Evolutionary conservation across 2,329 filamentous ascomycete genomes (phyloP), one percentile per base, ranked within the genome.

Genomic region (Scedosporium minutisporum): DNA sequence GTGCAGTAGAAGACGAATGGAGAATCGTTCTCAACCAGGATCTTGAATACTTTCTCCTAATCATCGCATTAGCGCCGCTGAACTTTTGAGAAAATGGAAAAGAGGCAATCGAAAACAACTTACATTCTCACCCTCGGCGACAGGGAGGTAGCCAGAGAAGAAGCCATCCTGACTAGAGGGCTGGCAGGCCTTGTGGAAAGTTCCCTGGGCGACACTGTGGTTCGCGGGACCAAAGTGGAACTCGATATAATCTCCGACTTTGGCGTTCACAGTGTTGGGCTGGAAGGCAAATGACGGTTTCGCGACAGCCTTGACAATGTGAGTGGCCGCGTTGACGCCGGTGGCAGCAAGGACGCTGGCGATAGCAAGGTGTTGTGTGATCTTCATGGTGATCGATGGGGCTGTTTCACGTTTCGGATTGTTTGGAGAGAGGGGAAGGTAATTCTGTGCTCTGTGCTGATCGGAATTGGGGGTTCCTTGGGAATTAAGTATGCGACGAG

Each of bases 1-100:
- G 72, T 73, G n/a, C 74, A 77, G 65, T 75, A 76, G 66, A 76
- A 75, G n/a, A 68, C 67, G 7, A 72, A 69, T 38, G 74, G 71
- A 1, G 74, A 69, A 5, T 69, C 72, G 64, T 68, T 65, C 59
- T 71, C 70, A 63, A 76, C 59, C 1, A 64, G 69, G 62, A 77
- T 71, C 62, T 69, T 69, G 67, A 75, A 76, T 25, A 75, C 66
- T 53, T 75, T 67, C 65, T 70, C 67, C 73, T 75, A 25, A 14
- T 51, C 14, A 18, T 16, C 12, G 9, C n/a, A 27, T 61, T 61
- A 61, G 44, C 44, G 6, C 3, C 38, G 44, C 16, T 38, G 10
- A 3, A 38, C 33, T 38, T 38, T 46, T 12, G n/a, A 29, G 3
- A 53, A 25, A 38, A 6, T 29, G 51, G 18, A 16, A 23, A 9